Percentiles rank a stretch among this genome's conserved stretches.
Evolutionary conservation across 306 rosid genomes (phyloP).

Genomic region (Trifolium subterraneum): DNA sequence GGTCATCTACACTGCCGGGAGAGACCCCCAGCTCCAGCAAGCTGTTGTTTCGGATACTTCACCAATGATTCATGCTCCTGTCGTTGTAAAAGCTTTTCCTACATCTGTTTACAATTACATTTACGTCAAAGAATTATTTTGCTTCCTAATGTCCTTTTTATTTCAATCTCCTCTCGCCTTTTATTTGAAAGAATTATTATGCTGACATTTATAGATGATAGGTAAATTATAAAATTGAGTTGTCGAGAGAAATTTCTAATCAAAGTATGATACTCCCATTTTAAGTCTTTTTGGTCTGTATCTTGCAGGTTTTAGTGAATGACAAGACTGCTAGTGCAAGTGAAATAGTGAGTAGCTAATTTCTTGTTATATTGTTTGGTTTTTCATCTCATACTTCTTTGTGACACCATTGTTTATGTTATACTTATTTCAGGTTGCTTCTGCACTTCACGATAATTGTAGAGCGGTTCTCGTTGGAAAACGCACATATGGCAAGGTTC

Average conservation of each 20-base stretch:
- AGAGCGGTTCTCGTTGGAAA: slow-evolving; percentile 96
- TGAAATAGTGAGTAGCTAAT: slow-evolving; percentile 82
- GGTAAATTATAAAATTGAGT: slow-evolving; percentile 21
- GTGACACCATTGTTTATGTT: slow-evolving; percentile 12
- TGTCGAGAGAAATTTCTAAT: neutral
- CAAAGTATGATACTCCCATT: slow-evolving; percentile 4
- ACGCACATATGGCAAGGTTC: slow-evolving; percentile 93
- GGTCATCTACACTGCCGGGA: slow-evolving; percentile 96
- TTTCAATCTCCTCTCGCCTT: slow-evolving; percentile 21
- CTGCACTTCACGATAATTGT: slow-evolving; percentile 94
- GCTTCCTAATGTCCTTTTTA: slow-evolving; percentile 10
- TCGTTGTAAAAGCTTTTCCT: slow-evolving; percentile 60
- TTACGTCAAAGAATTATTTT: slow-evolving; percentile 42
- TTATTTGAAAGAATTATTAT: slow-evolving; percentile 13
- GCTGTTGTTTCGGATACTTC: slow-evolving; percentile 67
- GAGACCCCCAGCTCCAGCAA: slow-evolving; percentile 80
- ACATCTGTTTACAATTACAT: slow-evolving; percentile 36
- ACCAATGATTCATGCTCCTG: slow-evolving; percentile 80
- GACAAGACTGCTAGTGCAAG: slow-evolving; percentile 95
- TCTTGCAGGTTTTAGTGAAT: slow-evolving; percentile 89
- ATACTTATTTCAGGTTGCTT: slow-evolving; percentile 87
- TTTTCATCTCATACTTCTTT: slow-evolving; percentile 32
- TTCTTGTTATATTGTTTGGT: slow-evolving; percentile 40
- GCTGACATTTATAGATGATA: slow-evolving; percentile 1
- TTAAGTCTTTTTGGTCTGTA: slow-evolving; percentile 36